These are phyloP conservation scores for Sphaerobolus stellatus DNA, from an alignment of 1,284 basidiomycete genomes.

Conservation along the genomic window DNA sequence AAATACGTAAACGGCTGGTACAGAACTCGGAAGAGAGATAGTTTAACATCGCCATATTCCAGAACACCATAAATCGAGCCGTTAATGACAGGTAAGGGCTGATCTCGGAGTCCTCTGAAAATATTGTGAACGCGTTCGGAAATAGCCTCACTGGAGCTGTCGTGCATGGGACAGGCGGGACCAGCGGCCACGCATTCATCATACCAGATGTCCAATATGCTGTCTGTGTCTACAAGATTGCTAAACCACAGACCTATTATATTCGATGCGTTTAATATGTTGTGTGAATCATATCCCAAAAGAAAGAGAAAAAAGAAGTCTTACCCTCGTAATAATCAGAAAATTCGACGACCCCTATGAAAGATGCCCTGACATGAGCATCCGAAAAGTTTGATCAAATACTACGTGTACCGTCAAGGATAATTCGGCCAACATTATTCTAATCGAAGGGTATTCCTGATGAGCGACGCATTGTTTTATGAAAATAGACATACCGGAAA, in stretches of 20 bases:
- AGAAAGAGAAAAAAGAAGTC: neutral
- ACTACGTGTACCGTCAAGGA: conserved; percentile 30
- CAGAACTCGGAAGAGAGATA: conserved; percentile 13
- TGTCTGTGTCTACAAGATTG: conserved; percentile 26
- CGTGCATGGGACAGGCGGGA: conserved; percentile 39
- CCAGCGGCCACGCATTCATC: conserved; percentile 39
- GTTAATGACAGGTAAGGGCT: conserved; percentile 10
- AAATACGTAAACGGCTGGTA: conserved; percentile 14
- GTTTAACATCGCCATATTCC: conserved; percentile 12
- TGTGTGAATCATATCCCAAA: neutral
- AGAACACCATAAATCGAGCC: conserved; percentile 14
- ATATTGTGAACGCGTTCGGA: conserved; percentile 3
- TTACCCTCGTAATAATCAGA: conserved; percentile 15
- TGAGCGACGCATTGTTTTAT: too few species aligned
- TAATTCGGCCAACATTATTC: conserved; percentile 34
- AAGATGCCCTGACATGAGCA: neutral
- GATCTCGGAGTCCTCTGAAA: conserved; percentile 3
- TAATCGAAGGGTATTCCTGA: too few species aligned
- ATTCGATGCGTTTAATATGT: conserved; percentile 25
- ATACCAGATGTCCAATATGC: conserved; percentile 34
- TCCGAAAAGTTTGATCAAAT: neutral
- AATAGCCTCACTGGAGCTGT: conserved; percentile 16
- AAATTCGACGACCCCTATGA: conserved; percentile 13
- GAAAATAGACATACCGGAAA: conserved; percentile 39
- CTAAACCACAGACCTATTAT: conserved; percentile 21